Conservation (phyloP, 2,329 filamentous ascomycete species). For the Septoria linicola region DNA sequence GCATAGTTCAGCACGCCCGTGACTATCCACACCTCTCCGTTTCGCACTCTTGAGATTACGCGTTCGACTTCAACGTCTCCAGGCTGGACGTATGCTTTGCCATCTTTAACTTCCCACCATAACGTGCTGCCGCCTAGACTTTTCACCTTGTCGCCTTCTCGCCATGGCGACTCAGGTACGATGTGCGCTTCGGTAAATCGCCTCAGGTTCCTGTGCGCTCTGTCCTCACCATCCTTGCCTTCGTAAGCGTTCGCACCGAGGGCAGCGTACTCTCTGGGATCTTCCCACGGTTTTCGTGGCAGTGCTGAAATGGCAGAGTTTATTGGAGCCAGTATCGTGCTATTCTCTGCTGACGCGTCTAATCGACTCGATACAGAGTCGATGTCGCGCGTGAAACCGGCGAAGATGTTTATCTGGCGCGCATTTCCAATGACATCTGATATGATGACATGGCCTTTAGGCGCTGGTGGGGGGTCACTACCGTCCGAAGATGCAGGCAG, state of each 20-base stretch:
- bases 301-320: conserved; percentile 78
- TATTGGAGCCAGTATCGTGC: conserved; percentile 81
- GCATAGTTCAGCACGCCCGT: conserved; percentile 59
- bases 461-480: conserved; percentile 8
- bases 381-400: conserved; percentile 74
- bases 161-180: conserved; percentile 73
- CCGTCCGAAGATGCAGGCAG: conserved; percentile 24
- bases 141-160: conserved; percentile 62
- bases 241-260: conserved; percentile 72
- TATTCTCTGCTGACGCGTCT: conserved; percentile 64
- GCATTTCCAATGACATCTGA: conserved; percentile 81
- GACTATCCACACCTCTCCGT: conserved; percentile 85
- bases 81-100: conserved; percentile 71
- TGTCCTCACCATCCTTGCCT: conserved; percentile 69
- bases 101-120: conserved; percentile 75
- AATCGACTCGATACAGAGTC: conserved; percentile 67
- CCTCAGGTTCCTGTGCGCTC: conserved; percentile 73
- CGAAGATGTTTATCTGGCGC: conserved; percentile 79
- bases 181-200: conserved; percentile 86
- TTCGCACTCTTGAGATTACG: conserved; percentile 73
- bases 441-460: conserved; percentile 59
- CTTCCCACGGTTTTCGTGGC: conserved; percentile 82
- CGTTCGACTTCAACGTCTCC: conserved; percentile 73
- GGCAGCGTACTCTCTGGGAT: conserved; percentile 68
- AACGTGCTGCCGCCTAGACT: conserved; percentile 68